Conservation (phyloP, 179 eudicot species). For the Beta corolliflora region DNA sequence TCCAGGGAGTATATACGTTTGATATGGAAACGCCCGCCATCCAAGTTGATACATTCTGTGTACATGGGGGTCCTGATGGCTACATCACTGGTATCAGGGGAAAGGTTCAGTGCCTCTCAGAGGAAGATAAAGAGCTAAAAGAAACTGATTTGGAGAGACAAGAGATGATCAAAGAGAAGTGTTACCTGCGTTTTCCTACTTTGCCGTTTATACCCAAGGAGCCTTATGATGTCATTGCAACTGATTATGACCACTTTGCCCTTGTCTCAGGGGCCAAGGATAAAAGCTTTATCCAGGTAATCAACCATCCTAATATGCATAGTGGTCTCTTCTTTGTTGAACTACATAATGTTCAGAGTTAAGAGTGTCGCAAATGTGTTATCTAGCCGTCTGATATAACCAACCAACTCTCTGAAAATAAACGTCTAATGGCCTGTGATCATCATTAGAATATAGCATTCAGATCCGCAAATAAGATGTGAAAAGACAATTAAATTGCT, state of each 20-base stretch:
- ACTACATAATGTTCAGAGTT: not conserved
- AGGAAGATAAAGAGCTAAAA: slow-evolving; percentile 56
- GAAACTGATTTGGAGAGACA: slow-evolving; percentile 64
- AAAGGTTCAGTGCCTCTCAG: slow-evolving; percentile 82
- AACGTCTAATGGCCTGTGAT: not conserved
- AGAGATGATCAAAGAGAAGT: slow-evolving; percentile 79
- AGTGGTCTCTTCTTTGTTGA: not conserved
- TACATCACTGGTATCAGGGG: slow-evolving; percentile 96
- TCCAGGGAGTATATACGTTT: slow-evolving; percentile 76
- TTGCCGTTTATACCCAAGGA: slow-evolving; percentile 90
- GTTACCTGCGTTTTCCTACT: slow-evolving; percentile 89
- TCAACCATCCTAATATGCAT: not conserved
- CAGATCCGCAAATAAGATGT: not conserved
- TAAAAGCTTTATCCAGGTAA: slow-evolving; percentile 83
- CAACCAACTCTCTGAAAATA: not conserved
- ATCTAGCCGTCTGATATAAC: not conserved
- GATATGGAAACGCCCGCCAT: slow-evolving; percentile 63
- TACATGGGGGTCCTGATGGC: slow-evolving; percentile 90
- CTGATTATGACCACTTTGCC: slow-evolving; percentile 83
- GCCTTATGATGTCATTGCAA: slow-evolving; percentile 91
- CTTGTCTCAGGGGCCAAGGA: slow-evolving; percentile 96
- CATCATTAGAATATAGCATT: not conserved
- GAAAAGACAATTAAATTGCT: not conserved
- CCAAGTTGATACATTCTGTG: slow-evolving; percentile 90
- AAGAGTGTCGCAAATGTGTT: not conserved